Base-by-base conservation (phyloP, 345 rosid species). In the Salix exigua region DNA sequence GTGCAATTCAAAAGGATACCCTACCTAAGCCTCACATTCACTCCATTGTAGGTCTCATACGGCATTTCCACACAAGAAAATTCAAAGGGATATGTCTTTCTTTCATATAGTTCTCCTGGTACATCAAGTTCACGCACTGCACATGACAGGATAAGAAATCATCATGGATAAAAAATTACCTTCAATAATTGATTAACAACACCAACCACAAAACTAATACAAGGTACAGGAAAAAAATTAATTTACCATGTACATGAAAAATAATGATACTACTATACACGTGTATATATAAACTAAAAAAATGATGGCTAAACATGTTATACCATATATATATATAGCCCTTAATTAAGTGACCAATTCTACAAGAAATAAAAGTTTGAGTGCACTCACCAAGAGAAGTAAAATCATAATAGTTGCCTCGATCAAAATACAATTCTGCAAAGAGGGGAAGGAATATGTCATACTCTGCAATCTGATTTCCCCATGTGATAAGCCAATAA, bases 1-100 rank as follows among this genome's bases (percentile, higher is more conserved):
- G 50, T 19, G 4, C 11, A 37, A 13, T 60, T 26, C n/a, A n/a
- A 53, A 33, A 60, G 33, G 73, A 76, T 65, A 35, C 63, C 75
- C 13, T 79, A 87, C 89, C 89, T 84, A 66, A 88, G 87, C 77
- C 91, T 79, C 63, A 88, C 88, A 50, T 88, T 88, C 69, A 87
- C 82, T 53, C 91, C 91, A 48, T 79, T 87, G 65, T 88, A 88
- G 5, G 91, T 80, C 76, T 88, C 89, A 68, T 85, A 76, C 38
- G 89, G 91, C 91, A 85, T 87, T 83, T 88, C 91, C 31, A 87
- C 89, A 1, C 84, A 82, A 13, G 91, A 87, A 73, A 88, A 88
- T 68, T 88, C 91, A 71, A 88, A 88, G 19, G 89, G 91, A 58
- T 87, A 87, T 37, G 88, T 62, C 77, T 86, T 86, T 78, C 79